Percentiles rank a stretch among this genome's conserved stretches.
Conservation (phyloP, 495 filamentous ascomycete genomes). For the Evansstolkia leycettana region DNA sequence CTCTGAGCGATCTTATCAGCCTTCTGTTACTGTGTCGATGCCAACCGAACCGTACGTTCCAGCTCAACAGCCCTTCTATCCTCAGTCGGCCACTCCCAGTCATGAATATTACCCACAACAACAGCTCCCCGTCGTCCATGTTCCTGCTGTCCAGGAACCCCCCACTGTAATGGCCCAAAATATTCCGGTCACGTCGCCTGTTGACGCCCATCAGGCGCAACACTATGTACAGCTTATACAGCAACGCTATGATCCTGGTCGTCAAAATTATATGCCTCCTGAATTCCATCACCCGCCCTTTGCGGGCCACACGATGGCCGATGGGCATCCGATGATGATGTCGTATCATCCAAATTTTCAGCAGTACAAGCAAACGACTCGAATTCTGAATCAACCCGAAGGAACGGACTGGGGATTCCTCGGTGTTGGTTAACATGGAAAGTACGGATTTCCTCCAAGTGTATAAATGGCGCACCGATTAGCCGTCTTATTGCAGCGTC, state of each 20-base stretch:
- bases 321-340: conserved; percentile 25
- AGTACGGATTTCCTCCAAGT: not conserved
- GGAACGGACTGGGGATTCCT: conserved; percentile 37
- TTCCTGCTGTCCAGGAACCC: conserved; percentile 17
- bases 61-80: conserved; percentile 28
- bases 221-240: conserved; percentile 30
- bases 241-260: conserved; percentile 26
- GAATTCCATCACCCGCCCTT: conserved; percentile 24
- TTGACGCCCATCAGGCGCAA: conserved; percentile 21
- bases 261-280: conserved; percentile 23
- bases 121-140: conserved; percentile 18
- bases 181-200: conserved; percentile 20
- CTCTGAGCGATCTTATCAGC: conserved; percentile 29
- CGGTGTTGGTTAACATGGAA: conserved; percentile 27
- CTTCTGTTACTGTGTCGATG: conserved; percentile 17
- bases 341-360: conserved; percentile 23
- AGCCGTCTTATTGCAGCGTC: no score
- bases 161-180: conserved; percentile 20
- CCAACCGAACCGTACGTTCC: conserved; percentile 29
- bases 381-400: conserved; percentile 30
- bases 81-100: conserved; percentile 19
- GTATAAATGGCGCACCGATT: not conserved
- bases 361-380: conserved; percentile 25
- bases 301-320: conserved; percentile 16
- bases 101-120: conserved; percentile 22